Evolutionary conservation across 129 eudicot genomes (phyloP).

Genomic region (Heracleum sosnowskyi): DNA sequence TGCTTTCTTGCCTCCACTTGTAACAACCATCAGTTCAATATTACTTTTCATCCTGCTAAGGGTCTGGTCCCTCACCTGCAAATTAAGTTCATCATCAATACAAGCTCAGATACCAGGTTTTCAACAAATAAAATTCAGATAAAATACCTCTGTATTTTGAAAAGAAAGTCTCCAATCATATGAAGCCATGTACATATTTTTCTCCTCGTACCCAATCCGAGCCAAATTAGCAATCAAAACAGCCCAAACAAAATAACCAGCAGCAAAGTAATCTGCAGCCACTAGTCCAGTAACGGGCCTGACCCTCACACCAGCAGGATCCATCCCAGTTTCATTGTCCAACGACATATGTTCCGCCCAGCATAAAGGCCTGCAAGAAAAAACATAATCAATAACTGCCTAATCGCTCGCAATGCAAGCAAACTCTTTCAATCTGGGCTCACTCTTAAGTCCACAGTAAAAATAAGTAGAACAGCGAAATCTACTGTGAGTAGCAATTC

Average conservation of each 20-base stretch:
- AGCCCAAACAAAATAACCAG: slow-evolving; percentile 99
- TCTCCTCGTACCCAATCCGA: slow-evolving; percentile 89
- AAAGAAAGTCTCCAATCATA: slow-evolving; percentile 97
- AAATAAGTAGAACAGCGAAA: not conserved
- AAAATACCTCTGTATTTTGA: slow-evolving; percentile 83
- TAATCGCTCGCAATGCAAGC: not conserved
- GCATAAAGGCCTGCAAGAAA: slow-evolving; percentile 68
- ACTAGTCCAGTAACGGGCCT: slow-evolving; percentile 95
- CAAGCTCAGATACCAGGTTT: not conserved
- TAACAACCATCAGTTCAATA: slow-evolving; percentile 91
- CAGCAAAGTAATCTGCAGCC: slow-evolving; percentile 95
- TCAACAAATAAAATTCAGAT: not conserved
- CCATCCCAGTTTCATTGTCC: slow-evolving; percentile 92
- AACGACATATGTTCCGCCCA: slow-evolving; percentile 97
- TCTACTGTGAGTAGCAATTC: slow-evolving; percentile 12
- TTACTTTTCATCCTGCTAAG: slow-evolving; percentile 87
- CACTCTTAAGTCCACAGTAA: not conserved
- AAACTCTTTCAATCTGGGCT: not conserved
- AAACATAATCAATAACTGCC: not conserved
- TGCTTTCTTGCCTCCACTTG: slow-evolving; percentile 86
- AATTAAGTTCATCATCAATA: not conserved
- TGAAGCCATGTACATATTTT: slow-evolving; percentile 93
- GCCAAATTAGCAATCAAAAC: slow-evolving; percentile 93
- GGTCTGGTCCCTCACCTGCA: slow-evolving; percentile 82
- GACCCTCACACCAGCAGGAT: slow-evolving; percentile 81